Percentiles rank a stretch among this genome's conserved stretches.
phyloP scores from a whole-genome alignment of 2,329 filamentous ascomycete species.

The Ophiocordyceps polyrhachis-furcata region DNA sequence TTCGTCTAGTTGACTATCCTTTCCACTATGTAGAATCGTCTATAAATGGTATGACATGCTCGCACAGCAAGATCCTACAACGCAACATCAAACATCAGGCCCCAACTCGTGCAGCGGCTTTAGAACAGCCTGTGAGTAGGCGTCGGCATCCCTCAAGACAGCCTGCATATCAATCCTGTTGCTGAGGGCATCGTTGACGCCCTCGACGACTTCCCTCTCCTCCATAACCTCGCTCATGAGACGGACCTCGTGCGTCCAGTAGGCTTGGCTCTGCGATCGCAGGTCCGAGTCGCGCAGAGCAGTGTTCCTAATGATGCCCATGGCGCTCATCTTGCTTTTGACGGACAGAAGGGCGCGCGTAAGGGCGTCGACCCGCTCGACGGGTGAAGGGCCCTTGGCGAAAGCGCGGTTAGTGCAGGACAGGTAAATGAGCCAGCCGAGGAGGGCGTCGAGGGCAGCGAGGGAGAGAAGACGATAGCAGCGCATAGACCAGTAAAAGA shows the following conservation, averaged over 20 bases:
- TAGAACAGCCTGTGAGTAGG: slow-evolving; percentile 30
- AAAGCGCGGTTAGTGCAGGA: slow-evolving; percentile 68
- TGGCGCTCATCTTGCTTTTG: slow-evolving; percentile 49
- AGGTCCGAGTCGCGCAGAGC: slow-evolving; percentile 54
- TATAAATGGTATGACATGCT: background rate
- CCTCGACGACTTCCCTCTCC: slow-evolving; percentile 55
- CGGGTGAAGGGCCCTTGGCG: slow-evolving; percentile 36
- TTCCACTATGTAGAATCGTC: background rate
- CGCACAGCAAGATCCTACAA: slow-evolving; percentile 3
- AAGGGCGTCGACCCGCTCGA: slow-evolving; percentile 45
- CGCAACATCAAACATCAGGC: slow-evolving; percentile 2
- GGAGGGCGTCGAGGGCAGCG: slow-evolving; percentile 39
- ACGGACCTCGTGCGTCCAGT: slow-evolving; percentile 65
- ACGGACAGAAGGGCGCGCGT: slow-evolving; percentile 37
- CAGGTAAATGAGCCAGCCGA: slow-evolving; percentile 54
- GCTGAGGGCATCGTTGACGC: slow-evolving; percentile 47
- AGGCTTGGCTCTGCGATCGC: slow-evolving; percentile 44
- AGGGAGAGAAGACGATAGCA: slow-evolving; percentile 45
- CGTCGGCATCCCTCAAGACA: slow-evolving; percentile 45
- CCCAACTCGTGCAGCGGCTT: slow-evolving; percentile 11
- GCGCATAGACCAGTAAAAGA: slow-evolving; percentile 53
- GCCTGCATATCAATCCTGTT: slow-evolving; percentile 42
- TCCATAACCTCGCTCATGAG: slow-evolving; percentile 61
- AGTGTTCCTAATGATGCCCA: slow-evolving; percentile 65
- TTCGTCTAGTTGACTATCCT: background rate